phyloP scores from a whole-genome alignment of 805 yeast genomes.

The Priceomyces carsonii region DNA sequence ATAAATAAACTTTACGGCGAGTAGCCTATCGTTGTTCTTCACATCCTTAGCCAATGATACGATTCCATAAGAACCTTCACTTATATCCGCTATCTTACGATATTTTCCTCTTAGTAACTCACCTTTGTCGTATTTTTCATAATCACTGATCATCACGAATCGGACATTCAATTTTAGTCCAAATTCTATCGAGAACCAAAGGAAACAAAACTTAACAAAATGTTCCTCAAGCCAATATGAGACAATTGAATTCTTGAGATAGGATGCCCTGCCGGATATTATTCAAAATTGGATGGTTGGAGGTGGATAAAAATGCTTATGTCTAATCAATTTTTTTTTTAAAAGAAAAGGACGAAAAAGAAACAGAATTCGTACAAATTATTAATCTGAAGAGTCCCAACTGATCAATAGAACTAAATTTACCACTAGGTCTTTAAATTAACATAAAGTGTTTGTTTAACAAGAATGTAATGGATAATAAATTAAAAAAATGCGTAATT shows the following conservation, averaged over 20 bases:
- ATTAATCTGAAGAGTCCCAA: no score
- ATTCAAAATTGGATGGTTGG: no score
- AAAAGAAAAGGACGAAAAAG: no score
- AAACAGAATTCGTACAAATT: no score
- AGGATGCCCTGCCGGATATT: no score
- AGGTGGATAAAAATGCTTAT: no score
- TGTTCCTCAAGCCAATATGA: not conserved
- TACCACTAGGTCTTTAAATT: slow-evolving; percentile 9
- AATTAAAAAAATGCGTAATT: no score
- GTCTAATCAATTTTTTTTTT: no score
- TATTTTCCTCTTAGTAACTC: slow-evolving; percentile 61
- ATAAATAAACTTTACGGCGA: slow-evolving; percentile 84
- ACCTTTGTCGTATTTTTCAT: slow-evolving; percentile 39
- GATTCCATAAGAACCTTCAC: slow-evolving; percentile 92
- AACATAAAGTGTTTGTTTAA: slow-evolving; percentile 10
- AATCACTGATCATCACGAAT: slow-evolving; percentile 33
- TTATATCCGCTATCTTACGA: slow-evolving; percentile 68
- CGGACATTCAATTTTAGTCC: not conserved
- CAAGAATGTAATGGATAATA: not conserved
- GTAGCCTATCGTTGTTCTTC: slow-evolving; percentile 46
- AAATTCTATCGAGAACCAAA: not conserved
- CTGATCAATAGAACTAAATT: no score
- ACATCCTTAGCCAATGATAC: slow-evolving; percentile 85
- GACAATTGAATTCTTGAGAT: not conserved
- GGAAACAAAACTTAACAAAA: slow-evolving; percentile 1